Evolutionary conservation across 75 land plant genomes (phyloP), one percentile per base, ranked within the genome.

Genomic region (Selaginella moellendorffii): DNA sequence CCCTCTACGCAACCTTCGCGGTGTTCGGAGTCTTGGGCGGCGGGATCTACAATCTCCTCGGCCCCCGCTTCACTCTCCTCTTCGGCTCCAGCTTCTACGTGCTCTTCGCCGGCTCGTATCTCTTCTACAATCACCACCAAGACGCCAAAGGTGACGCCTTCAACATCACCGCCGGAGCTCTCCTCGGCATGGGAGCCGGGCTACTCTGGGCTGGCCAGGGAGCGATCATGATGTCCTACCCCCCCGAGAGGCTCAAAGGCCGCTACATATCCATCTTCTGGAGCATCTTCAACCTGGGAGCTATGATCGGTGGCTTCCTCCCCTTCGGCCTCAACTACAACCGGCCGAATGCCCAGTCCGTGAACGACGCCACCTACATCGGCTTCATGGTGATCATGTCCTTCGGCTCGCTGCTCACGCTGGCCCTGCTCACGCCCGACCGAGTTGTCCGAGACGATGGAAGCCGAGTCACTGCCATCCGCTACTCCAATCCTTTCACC

Each of bases 201-300:
- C 79, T 91, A 27, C 78, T 87, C 51, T 86, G 97, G 97, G 84
- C 97, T 2, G 86, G 69, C 1, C 83, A 90, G 51, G 97, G 97
- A 21, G 97, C 97, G 30, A 87, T 91, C 75, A 83, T 91, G 88
- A 87, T 87, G 23, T 77, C 97, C 23, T 91, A 91, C 65, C 97
- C 97, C 0, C 75, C 82, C 0, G 62, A 75, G 26, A 24, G 53
- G 17, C 80, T 82, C 12, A 90, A 86, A 56, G 96, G 96, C 1
- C 64, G 65, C 17, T 86, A 87, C 72, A 83, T 90, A 29, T 78
- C 88, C 61, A 5, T 90, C n/a, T 90, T 90, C 73, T 90, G 97
- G 97, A 71, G 83, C 66, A 80, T 90, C 29, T 90, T 86, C 81
- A 90, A 86, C 73, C 30, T 82, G 70, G 97, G 97, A 9, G 97